Evolutionary conservation across 257 asterid species (phyloP), one percentile per base, ranked within the genome.

Genomic region (Nicotiana tabacum): DNA sequence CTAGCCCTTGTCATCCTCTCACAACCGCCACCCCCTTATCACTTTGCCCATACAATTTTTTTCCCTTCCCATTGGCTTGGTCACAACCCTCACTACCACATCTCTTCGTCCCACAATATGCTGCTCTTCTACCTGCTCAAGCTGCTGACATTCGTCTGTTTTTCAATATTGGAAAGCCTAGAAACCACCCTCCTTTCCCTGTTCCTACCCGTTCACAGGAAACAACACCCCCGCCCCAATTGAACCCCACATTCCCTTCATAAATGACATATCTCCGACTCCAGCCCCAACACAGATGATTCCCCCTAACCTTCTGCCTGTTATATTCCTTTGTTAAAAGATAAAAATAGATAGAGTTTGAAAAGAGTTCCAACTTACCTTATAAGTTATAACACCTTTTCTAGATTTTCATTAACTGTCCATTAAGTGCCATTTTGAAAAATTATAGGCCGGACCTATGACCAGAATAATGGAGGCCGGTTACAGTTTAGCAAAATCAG

Each of bases 301-400:
- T 16, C 16, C 46, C 80, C 80, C 43, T 76, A 39, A 51, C 80
- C 46, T 62, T 76, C 80, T 76, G 64, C 46, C 30, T 76, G 64
- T 60, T 51, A 76, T 51, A 51, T 51, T 51, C 80, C 65, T 76
- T 51, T 12, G 4, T 76, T 51, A 76, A 76, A 7, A 51, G 53
- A 51, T 13, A 15, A 29, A 74, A 76, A 76, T 43, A 76, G 80
- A 48, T 46, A 24, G 51, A 43, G 51, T 43, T 43, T 43, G 51
- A 72, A 30, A n/a, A 72, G 79, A 46, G 57, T 43, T 72, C 79
- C 79, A 48, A 46, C 9, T 72, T 53, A 53, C 18, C 18, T 13
- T 48, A 35, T 51, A 51, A 76, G 29, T 13, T 48, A 35, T 51
- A 51, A 76, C 46, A 51, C 9, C 29, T 76, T 51, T 24, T 15